Evolutionary conservation across 2,329 filamentous ascomycete genomes (phyloP).

Genomic region (Sporothrix sp.): DNA sequence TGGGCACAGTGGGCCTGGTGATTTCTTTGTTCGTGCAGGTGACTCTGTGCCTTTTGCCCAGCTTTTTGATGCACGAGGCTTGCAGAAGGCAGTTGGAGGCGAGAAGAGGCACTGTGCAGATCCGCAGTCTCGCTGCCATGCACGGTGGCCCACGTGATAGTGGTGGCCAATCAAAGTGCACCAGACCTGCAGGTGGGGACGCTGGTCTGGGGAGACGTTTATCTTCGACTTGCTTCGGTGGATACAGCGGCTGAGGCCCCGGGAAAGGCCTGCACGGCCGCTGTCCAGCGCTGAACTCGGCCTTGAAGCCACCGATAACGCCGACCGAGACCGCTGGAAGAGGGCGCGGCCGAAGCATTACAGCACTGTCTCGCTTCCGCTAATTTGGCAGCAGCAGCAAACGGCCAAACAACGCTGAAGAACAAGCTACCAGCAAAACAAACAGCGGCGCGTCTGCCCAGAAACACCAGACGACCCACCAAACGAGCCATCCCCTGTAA

Average conservation of each 20-base stretch:
- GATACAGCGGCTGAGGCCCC: not conserved
- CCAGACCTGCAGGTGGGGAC: not conserved
- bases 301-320: slow-evolving; percentile 3
- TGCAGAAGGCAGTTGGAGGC: not conserved
- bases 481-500: no score
- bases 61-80: no score
- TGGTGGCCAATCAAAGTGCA: not conserved
- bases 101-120: not conserved
- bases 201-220: not conserved
- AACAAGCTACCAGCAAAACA: no score
- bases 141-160: slow-evolving; percentile 5
- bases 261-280: not conserved
- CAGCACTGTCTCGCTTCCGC: no score
- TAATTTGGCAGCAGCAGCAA: no score
- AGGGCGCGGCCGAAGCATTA: no score
- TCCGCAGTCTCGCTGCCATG: not conserved
- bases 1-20: slow-evolving; percentile 2
- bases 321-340: not conserved
- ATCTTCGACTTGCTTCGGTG: not conserved
- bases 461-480: no score
- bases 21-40: not conserved
- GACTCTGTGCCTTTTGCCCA: no score
- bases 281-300: slow-evolving; percentile 1
- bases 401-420: no score
- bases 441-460: no score